Evolutionary conservation across 208 protist genomes (phyloP), one percentile per base, ranked within the genome.

Genomic region (Lotmaria passim): DNA sequence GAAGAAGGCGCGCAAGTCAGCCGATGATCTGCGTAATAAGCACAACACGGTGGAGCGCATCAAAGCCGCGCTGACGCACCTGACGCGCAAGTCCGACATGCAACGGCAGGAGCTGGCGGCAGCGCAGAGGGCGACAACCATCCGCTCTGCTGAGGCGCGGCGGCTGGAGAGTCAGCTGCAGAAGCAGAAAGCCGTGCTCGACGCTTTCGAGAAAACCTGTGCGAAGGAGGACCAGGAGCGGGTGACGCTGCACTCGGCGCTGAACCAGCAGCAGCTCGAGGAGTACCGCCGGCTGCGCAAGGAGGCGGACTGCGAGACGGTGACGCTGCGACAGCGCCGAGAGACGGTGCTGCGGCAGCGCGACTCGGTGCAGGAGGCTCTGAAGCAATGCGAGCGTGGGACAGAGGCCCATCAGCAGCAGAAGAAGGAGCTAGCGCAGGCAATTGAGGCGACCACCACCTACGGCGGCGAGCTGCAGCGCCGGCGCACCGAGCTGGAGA

Each of bases 201-300:
- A 60, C 17, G 51, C 73, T 0, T 89, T 97, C 41, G 87, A 96
- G 23, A 70, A 85, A 57, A 59, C 69, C 19, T 88, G 89, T 36
- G 69, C 64, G 10, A 73, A 86, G 43, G 87, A 96, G 30, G 78
- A 93, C 33, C 85, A 79, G 39, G 75, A 72, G 36, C 67, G 70
- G 6, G 70, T 75, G 11, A 65, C 65, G 10, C 63, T 84, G 30
- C 71, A 75, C 23, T 68, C 68, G 4, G 53, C 74, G 28, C 72
- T 97, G 31, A 86, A n/a, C 14, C 41, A 51, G 17, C 75, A 85
- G 38, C 73, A 96, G 48, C 68, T 93, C 19, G 75, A 30, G 24
- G 89, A 96, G 73, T 97, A 96, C 72, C 76, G 82, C 19, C 71
- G 67, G 31, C 85, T 97, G 57, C 82, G 87, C 30, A 90, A 90